Evolutionary conservation across 768 basidiomycete species (phyloP).

Genomic region (Daedaleopsis nitida): DNA sequence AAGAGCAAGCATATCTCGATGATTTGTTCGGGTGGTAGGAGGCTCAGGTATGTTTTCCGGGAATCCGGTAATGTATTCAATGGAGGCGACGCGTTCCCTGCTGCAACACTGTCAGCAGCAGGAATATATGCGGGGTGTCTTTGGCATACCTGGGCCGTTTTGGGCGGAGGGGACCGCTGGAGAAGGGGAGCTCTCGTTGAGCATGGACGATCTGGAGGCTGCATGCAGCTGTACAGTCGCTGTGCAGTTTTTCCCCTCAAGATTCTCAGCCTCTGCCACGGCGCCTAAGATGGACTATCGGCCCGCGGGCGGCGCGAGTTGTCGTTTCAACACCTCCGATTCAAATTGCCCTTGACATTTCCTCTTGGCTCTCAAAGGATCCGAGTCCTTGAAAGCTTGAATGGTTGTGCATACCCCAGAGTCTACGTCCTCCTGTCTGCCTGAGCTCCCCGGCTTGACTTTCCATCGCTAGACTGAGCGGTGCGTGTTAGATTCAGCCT

Average conservation of each 20-base stretch:
- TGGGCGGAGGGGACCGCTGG: conserved; percentile 6
- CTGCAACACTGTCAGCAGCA: conserved; percentile 2
- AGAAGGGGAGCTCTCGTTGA: conserved; percentile 20
- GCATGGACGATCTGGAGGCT: conserved; percentile 20
- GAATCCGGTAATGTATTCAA: conserved; percentile 39
- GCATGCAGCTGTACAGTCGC: conserved; percentile 32
- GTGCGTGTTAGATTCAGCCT: too few relatives aligned
- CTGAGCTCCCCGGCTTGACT: too few relatives aligned
- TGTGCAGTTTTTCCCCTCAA: conserved; percentile 33
- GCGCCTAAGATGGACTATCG: background rate
- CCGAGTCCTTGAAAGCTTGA: too few relatives aligned
- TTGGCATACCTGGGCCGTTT: conserved; percentile 21
- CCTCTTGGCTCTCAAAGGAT: background rate
- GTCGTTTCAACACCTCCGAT: background rate
- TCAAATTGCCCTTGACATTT: background rate
- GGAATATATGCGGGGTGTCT: background rate
- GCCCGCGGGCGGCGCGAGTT: background rate
- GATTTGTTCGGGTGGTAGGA: conserved; percentile 68
- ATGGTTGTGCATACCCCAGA: too few relatives aligned
- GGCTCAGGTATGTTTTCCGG: conserved; percentile 62
- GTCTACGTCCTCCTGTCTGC: too few relatives aligned
- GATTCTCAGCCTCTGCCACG: conserved; percentile 30
- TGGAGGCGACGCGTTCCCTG: conserved; percentile 7
- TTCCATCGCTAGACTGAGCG: too few relatives aligned
- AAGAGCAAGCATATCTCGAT: conserved; percentile 79